Evolutionary conservation across 2,329 filamentous ascomycete genomes (phyloP).

Genomic region (Taxawa tesnikishii): DNA sequence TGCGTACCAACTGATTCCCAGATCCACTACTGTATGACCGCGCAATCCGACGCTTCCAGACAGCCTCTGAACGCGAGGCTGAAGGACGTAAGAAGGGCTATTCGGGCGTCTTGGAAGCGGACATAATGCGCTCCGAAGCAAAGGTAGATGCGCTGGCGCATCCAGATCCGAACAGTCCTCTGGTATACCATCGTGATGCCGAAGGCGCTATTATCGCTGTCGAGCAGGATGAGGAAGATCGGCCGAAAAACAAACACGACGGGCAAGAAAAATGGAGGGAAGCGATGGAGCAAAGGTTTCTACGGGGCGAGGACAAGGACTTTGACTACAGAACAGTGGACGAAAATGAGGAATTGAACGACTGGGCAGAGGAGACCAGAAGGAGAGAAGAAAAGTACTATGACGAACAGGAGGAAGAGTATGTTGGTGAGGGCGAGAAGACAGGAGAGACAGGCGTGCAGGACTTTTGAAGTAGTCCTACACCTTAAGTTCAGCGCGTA

Average conservation of each 20-base stretch:
- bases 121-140: constrained; percentile 63
- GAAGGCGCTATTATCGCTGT: constrained; percentile 46
- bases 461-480: constrained; percentile 31
- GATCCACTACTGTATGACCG: constrained; percentile 76
- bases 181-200: constrained; percentile 37
- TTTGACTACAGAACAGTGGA: constrained; percentile 69
- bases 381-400: constrained; percentile 67
- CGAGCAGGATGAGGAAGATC: constrained; percentile 40
- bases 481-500: too few relatives aligned
- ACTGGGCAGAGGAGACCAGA: constrained; percentile 44
- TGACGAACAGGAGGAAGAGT: constrained; percentile 52
- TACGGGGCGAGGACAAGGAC: constrained; percentile 62
- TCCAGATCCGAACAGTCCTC: constrained; percentile 37
- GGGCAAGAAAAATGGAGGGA: constrained; percentile 57
- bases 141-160: constrained; percentile 53
- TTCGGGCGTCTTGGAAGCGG: constrained; percentile 65
- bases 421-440: constrained; percentile 19
- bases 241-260: constrained; percentile 49
- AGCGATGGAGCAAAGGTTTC: constrained; percentile 62
- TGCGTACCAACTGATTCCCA: constrained; percentile 13
- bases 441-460: constrained; percentile 36
- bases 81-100: constrained; percentile 67
- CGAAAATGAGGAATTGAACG: constrained; percentile 58
- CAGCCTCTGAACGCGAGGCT: constrained; percentile 56
- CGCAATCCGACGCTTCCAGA: constrained; percentile 66